These are phyloP conservation scores for Brassica napus DNA, from an alignment of 345 rosid species.

Conservation along the genomic window Da-Ae NC_063440.1:4604501-4605000, in stretches of 20 bases:
- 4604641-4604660: not conserved
- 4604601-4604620: not conserved
- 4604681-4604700: not conserved
- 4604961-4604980: not conserved
- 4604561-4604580: not conserved
- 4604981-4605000: not conserved
- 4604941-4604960: not conserved
- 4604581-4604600: not conserved
- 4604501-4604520: no score
- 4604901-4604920: not conserved
- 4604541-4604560: not conserved
- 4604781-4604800: not conserved
- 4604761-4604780: not conserved
- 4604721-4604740: not conserved
- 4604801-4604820: not conserved
- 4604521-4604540: no score
- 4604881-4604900: not conserved
- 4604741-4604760: not conserved
- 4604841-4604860: not conserved
- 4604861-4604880: not conserved
- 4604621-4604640: not conserved
- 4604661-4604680: not conserved
- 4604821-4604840: not conserved
- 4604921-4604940: not conserved
- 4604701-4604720: not conserved